Evolutionary conservation across 768 basidiomycete species (phyloP).

Genomic region (Gloeostereum incarnatum): DNA sequence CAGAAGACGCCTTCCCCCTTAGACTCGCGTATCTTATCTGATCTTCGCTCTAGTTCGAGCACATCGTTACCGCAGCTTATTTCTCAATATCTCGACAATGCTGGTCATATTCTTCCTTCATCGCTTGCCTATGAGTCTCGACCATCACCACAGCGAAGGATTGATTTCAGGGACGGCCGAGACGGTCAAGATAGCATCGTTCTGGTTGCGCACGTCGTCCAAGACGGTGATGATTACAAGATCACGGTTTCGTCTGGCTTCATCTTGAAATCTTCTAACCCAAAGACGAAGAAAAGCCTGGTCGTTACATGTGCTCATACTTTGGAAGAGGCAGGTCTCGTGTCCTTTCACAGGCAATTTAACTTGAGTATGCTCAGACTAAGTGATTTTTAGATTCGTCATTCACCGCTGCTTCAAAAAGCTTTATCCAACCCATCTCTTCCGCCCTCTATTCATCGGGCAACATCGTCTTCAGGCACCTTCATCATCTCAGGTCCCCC

Average conservation of each 20-base stretch:
- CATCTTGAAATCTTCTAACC: constrained; percentile 25
- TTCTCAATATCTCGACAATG: no score
- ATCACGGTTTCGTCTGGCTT: constrained; percentile 52
- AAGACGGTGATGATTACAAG: constrained; percentile 25
- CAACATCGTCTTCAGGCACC: constrained; percentile 23
- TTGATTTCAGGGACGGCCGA: no score
- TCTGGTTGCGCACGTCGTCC: constrained; percentile 43
- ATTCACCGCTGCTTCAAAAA: constrained; percentile 18
- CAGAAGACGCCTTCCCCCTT: no score
- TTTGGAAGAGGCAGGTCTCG: constrained; percentile 40
- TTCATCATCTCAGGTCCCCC: constrained; percentile 33
- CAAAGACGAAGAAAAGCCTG: constrained; percentile 18
- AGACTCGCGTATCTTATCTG: no score
- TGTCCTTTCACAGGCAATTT: background rate
- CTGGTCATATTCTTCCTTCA: no score
- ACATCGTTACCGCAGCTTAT: no score
- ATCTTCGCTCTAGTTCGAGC: no score
- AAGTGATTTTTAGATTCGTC: constrained; percentile 20
- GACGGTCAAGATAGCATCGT: no score
- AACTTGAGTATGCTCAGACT: constrained; percentile 6
- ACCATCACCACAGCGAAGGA: no score
- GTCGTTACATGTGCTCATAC: constrained; percentile 57
- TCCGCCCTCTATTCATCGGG: constrained; percentile 3
- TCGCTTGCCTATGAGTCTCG: no score
- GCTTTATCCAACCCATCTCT: background rate